A percentile compares a stretch with the other conserved stretches of the same genome.
Evolutionary conservation across 2,329 filamentous ascomycete species (phyloP).

Genomic region (Exophiala sideris): DNA sequence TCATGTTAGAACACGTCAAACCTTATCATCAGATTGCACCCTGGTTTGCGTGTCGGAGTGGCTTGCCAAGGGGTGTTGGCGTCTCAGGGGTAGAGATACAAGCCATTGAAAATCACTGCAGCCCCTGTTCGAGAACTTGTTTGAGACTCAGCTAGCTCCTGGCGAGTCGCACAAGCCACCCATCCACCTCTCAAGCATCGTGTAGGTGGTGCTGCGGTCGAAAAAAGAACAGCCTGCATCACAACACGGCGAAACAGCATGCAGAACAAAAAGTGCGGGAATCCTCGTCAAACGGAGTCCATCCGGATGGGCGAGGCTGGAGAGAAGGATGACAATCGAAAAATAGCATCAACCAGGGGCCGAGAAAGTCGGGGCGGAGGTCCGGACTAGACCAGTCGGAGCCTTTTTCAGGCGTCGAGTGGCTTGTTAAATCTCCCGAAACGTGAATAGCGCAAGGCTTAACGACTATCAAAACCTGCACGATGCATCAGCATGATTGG

Average conservation of each 20-base stretch:
- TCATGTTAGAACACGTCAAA: slow-evolving; percentile 6
- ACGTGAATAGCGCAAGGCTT: no score
- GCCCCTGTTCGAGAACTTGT: not conserved
- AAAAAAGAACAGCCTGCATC: no score
- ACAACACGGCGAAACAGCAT: no score
- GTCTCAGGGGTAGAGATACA: not conserved
- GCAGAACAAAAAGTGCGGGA: no score
- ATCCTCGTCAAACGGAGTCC: not conserved
- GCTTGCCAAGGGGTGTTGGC: slow-evolving; percentile 19
- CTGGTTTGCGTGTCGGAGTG: slow-evolving; percentile 13
- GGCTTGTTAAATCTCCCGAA: no score
- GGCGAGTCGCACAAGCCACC: not conserved
- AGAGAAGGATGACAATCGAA: not conserved
- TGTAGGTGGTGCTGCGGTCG: not conserved
- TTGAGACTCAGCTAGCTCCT: not conserved
- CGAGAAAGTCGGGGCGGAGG: not conserved
- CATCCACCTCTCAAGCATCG: not conserved
- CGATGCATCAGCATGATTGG: no score
- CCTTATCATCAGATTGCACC: slow-evolving; percentile 13
- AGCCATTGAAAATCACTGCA: not conserved
- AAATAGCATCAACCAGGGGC: not conserved
- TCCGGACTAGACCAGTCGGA: not conserved
- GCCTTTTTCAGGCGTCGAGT: no score
- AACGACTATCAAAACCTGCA: no score
- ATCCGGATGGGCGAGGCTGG: not conserved